Conservation (phyloP, 1,139 yeast genomes). For the Hanseniaspora sp. region DNA sequence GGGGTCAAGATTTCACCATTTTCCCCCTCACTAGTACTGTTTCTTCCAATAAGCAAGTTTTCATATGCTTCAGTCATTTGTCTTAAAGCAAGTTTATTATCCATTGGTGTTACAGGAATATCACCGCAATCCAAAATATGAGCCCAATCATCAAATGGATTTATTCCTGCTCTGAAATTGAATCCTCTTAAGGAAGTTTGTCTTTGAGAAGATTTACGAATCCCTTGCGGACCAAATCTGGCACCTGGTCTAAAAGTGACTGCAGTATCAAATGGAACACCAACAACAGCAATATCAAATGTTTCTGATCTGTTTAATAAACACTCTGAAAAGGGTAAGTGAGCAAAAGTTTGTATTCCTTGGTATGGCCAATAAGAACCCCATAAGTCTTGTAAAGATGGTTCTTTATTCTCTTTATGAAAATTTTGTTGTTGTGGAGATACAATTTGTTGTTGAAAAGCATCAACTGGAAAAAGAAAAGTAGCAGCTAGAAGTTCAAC, state of each 20-base stretch:
- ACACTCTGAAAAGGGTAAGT: conserved; percentile 49
- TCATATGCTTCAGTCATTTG: conserved; percentile 63
- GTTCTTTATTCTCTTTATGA: background rate
- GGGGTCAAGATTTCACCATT: conserved; percentile 32
- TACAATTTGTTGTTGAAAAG: background rate
- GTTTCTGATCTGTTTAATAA: conserved; percentile 37
- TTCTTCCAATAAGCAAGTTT: conserved; percentile 37
- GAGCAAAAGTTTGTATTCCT: conserved; percentile 68
- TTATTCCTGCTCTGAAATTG: conserved; percentile 51
- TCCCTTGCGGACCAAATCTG: conserved; percentile 69
- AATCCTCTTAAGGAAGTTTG: conserved; percentile 57
- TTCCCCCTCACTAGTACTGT: conserved; percentile 17
- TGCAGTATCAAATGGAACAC: conserved; percentile 73
- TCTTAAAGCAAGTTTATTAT: conserved; percentile 52
- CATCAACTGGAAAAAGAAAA: background rate
- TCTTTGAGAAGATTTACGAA: conserved; percentile 62
- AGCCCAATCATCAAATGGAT: conserved; percentile 63
- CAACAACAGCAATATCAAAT: conserved; percentile 59
- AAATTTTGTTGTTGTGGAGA: conserved; percentile 2
- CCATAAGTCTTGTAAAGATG: conserved; percentile 44
- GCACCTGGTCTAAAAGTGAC: conserved; percentile 67
- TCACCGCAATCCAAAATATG: conserved; percentile 67
- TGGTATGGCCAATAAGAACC: conserved; percentile 56
- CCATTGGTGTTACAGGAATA: conserved; percentile 70
- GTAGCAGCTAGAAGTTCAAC: background rate